Evolutionary conservation across 2,329 filamentous ascomycete genomes (phyloP).

Genomic region (Phaeosphaeriaceae sp.): DNA sequence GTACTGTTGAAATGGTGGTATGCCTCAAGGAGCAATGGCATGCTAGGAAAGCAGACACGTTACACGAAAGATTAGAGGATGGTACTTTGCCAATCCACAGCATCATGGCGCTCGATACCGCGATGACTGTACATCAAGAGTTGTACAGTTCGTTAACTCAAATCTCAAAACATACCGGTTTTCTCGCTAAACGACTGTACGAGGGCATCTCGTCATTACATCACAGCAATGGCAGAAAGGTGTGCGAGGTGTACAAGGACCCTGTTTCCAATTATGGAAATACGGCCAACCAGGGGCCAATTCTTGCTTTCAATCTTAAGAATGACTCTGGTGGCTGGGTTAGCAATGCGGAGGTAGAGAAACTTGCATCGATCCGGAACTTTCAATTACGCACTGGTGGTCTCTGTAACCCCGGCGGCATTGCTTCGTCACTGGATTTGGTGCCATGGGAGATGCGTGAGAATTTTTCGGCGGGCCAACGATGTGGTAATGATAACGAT

Average conservation of each 20-base stretch:
- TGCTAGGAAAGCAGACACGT: slow-evolving; percentile 69
- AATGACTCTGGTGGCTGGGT: slow-evolving; percentile 75
- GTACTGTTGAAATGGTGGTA: slow-evolving; percentile 89
- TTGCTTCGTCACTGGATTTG: slow-evolving; percentile 74
- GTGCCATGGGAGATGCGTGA: slow-evolving; percentile 80
- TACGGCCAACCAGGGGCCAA: slow-evolving; percentile 67
- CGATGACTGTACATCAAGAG: slow-evolving; percentile 70
- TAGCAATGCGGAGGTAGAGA: slow-evolving; percentile 85
- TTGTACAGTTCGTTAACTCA: slow-evolving; percentile 75
- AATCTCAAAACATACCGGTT: slow-evolving; percentile 74
- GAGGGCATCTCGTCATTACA: slow-evolving; percentile 63
- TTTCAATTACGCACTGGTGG: slow-evolving; percentile 89
- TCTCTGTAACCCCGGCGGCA: slow-evolving; percentile 89
- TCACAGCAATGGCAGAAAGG: slow-evolving; percentile 71
- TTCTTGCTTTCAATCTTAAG: slow-evolving; percentile 82
- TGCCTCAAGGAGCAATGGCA: slow-evolving; percentile 83
- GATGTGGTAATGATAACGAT: slow-evolving; percentile 84
- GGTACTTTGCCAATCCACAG: slow-evolving; percentile 90
- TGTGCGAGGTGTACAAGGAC: slow-evolving; percentile 71
- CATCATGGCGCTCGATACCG: slow-evolving; percentile 81
- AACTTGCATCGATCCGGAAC: slow-evolving; percentile 76
- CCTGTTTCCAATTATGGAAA: slow-evolving; percentile 51
- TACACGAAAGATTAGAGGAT: slow-evolving; percentile 88
- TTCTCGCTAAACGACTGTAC: slow-evolving; percentile 66
- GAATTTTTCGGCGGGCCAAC: slow-evolving; percentile 84